phyloP scores from a whole-genome alignment of 2,329 filamentous ascomycete species.

The Daldinia eschscholtzii region DNA sequence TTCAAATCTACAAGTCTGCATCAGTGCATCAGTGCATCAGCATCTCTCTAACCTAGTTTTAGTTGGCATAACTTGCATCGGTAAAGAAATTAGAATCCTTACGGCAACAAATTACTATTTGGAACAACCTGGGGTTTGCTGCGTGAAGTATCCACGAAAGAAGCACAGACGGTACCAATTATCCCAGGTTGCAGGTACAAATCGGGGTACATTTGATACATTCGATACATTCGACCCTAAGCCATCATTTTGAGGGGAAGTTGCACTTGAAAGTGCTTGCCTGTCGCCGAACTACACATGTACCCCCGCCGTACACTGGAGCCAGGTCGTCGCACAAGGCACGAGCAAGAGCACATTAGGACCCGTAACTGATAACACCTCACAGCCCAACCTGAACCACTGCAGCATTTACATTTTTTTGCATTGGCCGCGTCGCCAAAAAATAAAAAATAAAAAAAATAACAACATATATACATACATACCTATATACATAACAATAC shows the following conservation, averaged over 20 bases:
- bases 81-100: not conserved
- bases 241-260: conserved; percentile 14
- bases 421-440: conserved; percentile 36
- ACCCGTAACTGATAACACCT: conserved; percentile 45
- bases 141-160: conserved; percentile 10
- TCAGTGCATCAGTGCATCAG: not conserved
- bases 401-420: conserved; percentile 26
- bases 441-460: conserved; percentile 4
- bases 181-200: conserved; percentile 17
- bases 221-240: not conserved
- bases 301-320: conserved; percentile 32
- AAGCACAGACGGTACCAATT: conserved; percentile 11
- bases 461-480: not conserved
- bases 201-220: conserved; percentile 7
- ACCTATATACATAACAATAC: not conserved
- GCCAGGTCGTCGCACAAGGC: conserved; percentile 37
- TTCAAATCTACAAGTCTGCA: not conserved
- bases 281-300: conserved; percentile 37
- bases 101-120: conserved; percentile 5
- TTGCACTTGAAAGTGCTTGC: conserved; percentile 27
- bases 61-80: not conserved
- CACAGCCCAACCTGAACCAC: conserved; percentile 39
- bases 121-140: conserved; percentile 5
- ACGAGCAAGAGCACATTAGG: conserved; percentile 38
- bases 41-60: not conserved